A percentile compares a stretch with the other conserved stretches of the same genome.
phyloP scores from a whole-genome alignment of 352 stramenopile species.

The Phytophthora hybrid region DNA sequence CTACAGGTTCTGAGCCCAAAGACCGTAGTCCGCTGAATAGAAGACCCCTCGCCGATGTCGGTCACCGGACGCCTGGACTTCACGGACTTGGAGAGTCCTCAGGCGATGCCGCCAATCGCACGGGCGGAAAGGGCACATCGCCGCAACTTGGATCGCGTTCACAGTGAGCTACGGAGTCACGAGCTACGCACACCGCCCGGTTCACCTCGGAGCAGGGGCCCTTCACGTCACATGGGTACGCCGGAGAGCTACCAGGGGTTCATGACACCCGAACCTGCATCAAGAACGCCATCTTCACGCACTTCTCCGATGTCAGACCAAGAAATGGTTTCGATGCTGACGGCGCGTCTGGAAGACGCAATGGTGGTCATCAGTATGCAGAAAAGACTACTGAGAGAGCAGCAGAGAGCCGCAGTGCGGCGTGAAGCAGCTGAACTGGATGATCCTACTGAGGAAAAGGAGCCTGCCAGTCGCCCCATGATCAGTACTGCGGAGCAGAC shows the following conservation, averaged over 20 bases:
- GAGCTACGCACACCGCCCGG: too few relatives aligned
- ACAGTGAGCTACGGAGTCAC: not conserved
- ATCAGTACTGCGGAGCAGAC: too few relatives aligned
- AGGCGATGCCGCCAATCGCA: constrained; percentile 6
- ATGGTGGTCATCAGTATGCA: too few relatives aligned
- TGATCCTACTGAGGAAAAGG: too few relatives aligned
- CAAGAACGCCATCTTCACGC: too few relatives aligned
- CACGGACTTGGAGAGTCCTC: constrained; percentile 13
- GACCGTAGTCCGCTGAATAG: constrained; percentile 8
- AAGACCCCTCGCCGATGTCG: constrained; percentile 19
- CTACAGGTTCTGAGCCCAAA: constrained; percentile 13
- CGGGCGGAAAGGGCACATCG: not conserved
- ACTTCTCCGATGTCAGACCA: constrained; percentile 1
- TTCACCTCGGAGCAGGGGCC: too few relatives aligned
- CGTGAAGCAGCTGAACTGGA: not conserved
- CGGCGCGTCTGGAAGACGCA: not conserved
- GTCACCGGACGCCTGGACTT: constrained; percentile 19
- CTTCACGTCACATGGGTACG: too few relatives aligned
- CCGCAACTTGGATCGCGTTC: not conserved
- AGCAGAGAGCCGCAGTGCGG: too few relatives aligned
- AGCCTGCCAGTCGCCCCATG: too few relatives aligned
- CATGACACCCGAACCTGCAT: too few relatives aligned
- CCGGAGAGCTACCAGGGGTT: too few relatives aligned
- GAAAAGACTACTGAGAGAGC: too few relatives aligned
- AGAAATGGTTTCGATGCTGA: constrained; percentile 17